Percentiles rank a stretch among this genome's conserved stretches.
These are phyloP conservation scores for Rhynchospora breviuscula DNA, from an alignment of 176 grass and related monocot species.

Conservation along the genomic window DNA sequence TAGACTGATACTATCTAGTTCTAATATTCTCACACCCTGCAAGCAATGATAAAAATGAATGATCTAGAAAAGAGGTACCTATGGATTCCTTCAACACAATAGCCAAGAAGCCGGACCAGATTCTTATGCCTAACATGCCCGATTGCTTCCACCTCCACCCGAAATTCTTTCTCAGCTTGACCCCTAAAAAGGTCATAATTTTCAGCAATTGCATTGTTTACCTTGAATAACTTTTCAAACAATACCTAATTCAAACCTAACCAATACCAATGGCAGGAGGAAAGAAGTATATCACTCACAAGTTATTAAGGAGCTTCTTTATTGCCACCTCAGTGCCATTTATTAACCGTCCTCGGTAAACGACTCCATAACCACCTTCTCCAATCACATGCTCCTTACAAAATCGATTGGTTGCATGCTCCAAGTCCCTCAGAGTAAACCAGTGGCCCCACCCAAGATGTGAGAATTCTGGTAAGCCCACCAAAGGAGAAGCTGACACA, in stretches of 20 bases:
- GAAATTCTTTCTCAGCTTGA: slow-evolving; percentile 73
- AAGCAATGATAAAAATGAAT: slow-evolving; percentile 12
- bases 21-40: background rate
- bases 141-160: slow-evolving; percentile 78
- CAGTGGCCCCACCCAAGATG: slow-evolving; percentile 74
- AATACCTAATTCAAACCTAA: slow-evolving; percentile 2
- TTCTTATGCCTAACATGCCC: slow-evolving; percentile 74
- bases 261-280: background rate
- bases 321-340: slow-evolving; percentile 58
- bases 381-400: slow-evolving; percentile 63
- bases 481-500: slow-evolving; percentile 57
- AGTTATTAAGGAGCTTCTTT: slow-evolving; percentile 70
- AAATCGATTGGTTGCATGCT: slow-evolving; percentile 55
- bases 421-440: slow-evolving; percentile 72
- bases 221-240: background rate
- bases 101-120: slow-evolving; percentile 62
- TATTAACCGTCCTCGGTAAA: slow-evolving; percentile 52
- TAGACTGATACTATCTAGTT: background rate
- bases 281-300: slow-evolving; percentile 36
- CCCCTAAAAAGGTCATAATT: slow-evolving; percentile 32
- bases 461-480: slow-evolving; percentile 62
- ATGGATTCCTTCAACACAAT: slow-evolving; percentile 57
- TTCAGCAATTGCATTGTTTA: background rate
- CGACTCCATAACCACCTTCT: slow-evolving; percentile 65
- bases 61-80: slow-evolving; percentile 32